phyloP scores from a whole-genome alignment of 208 protist species.

The Kentomonas sorsogonicus region DNA sequence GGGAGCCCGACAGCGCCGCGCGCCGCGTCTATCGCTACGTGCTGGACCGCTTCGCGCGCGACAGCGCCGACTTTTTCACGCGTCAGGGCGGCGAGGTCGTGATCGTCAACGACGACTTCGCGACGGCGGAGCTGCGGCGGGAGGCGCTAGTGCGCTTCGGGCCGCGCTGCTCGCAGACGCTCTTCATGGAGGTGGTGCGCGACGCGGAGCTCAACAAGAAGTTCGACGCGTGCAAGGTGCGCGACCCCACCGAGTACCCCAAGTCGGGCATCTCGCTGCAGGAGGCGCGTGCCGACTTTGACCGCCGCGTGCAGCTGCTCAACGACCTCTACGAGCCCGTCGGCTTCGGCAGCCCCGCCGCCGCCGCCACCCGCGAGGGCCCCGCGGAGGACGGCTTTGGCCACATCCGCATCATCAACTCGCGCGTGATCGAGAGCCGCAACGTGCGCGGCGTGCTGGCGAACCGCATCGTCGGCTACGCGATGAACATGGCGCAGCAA shows the following conservation, averaged over 20 bases:
- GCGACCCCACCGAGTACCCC: slow-evolving; percentile 66
- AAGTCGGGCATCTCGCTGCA: slow-evolving; percentile 14
- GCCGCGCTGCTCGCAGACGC: slow-evolving; percentile 41
- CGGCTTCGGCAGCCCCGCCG: neutral
- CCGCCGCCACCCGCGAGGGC: neutral
- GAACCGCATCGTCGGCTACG: slow-evolving; percentile 73
- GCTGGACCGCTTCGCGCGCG: slow-evolving; percentile 47
- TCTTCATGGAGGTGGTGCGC: slow-evolving; percentile 83
- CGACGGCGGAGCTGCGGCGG: slow-evolving; percentile 60
- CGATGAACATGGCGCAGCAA: slow-evolving; percentile 80
- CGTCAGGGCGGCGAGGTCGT: slow-evolving; percentile 65
- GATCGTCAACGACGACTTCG: slow-evolving; percentile 85
- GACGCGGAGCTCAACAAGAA: slow-evolving; percentile 29
- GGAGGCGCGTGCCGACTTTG: slow-evolving; percentile 53
- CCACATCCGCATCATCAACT: slow-evolving; percentile 18
- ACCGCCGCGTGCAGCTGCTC: slow-evolving; percentile 39
- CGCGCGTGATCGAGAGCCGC: slow-evolving; percentile 51
- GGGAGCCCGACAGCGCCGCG: slow-evolving; percentile 40
- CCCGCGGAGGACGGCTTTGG: neutral
- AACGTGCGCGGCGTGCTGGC: slow-evolving; percentile 68
- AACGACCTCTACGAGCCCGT: slow-evolving; percentile 55
- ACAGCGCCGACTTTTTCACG: slow-evolving; percentile 66
- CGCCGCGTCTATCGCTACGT: slow-evolving; percentile 62
- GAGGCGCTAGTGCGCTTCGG: slow-evolving; percentile 63
- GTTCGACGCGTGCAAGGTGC: slow-evolving; percentile 64